Evolutionary conservation across 2,329 filamentous ascomycete genomes (phyloP).

Genomic region (Dactylellina drechsleri): DNA sequence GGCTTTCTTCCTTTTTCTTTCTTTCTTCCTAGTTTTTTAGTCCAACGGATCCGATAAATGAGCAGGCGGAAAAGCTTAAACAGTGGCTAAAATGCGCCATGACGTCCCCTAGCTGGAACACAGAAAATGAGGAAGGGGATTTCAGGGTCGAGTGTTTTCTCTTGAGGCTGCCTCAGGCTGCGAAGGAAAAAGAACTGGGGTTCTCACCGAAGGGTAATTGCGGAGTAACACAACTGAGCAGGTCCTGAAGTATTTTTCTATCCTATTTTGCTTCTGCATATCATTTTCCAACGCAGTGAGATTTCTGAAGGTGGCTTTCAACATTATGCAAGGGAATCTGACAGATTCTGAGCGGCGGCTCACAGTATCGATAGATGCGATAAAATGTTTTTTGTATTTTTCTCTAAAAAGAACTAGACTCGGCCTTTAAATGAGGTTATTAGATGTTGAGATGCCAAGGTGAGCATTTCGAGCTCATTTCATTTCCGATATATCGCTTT

Average conservation of each 20-base stretch:
- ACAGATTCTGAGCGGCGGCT: not conserved
- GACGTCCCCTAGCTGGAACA: slow-evolving; percentile 39
- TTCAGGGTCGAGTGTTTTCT: not conserved
- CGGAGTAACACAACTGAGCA: too few relatives aligned
- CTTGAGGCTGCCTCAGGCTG: too few relatives aligned
- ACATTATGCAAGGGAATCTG: not conserved
- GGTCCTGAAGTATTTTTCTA: too few relatives aligned
- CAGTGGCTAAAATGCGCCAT: slow-evolving; percentile 34
- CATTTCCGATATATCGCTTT: not conserved
- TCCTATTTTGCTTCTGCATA: too few relatives aligned
- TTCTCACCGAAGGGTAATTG: too few relatives aligned
- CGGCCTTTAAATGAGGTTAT: too few relatives aligned
- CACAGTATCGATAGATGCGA: too few relatives aligned
- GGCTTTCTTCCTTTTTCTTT: slow-evolving; percentile 11
- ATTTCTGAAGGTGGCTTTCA: slow-evolving; percentile 12
- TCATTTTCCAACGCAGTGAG: not conserved
- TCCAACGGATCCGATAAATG: slow-evolving; percentile 1
- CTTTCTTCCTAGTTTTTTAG: not conserved
- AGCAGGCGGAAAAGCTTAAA: slow-evolving; percentile 45
- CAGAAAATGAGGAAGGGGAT: slow-evolving; percentile 24
- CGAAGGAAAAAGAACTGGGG: too few relatives aligned
- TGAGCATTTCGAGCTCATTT: not conserved
- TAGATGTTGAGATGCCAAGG: not conserved
- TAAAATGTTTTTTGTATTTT: too few relatives aligned
- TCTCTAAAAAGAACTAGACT: too few relatives aligned